These are phyloP conservation scores for Trichosporon sp. DNA, from an alignment of 1,284 basidiomycete species.

Conservation along the genomic window DNA sequence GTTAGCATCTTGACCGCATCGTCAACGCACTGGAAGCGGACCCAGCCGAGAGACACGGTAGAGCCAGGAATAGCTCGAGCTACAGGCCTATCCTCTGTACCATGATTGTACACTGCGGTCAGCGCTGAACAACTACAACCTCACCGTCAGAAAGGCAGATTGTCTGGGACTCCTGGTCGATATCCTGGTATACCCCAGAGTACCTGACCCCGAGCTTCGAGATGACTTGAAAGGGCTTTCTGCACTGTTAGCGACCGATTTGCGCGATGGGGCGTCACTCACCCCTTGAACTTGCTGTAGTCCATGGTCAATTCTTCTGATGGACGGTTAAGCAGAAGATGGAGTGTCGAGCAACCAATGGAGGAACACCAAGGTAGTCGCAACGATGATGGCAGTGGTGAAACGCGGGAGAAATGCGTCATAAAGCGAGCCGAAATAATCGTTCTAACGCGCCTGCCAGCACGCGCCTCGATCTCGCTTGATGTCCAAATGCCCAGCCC, in stretches of 20 bases:
- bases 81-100: slow-evolving; percentile 51
- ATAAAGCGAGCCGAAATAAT: not conserved
- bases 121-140: slow-evolving; percentile 14
- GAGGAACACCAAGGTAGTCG: not conserved
- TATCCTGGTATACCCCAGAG: slow-evolving; percentile 54
- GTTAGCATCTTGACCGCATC: slow-evolving; percentile 8
- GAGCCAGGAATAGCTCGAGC: slow-evolving; percentile 43
- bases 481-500: slow-evolving; percentile 15
- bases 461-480: slow-evolving; percentile 22
- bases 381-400: not conserved
- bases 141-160: slow-evolving; percentile 52
- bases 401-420: not conserved
- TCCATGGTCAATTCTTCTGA: slow-evolving; percentile 35
- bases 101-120: slow-evolving; percentile 50
- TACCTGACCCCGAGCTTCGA: slow-evolving; percentile 53
- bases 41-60: slow-evolving; percentile 50
- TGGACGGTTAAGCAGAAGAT: too few relatives aligned
- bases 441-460: not conserved
- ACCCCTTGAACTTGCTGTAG: slow-evolving; percentile 51
- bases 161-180: slow-evolving; percentile 52
- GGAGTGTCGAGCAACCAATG: not conserved
- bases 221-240: slow-evolving; percentile 54
- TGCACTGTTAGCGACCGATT: slow-evolving; percentile 23
- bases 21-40: slow-evolving; percentile 75
- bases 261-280: not conserved